Evolutionary conservation across 805 yeast species (phyloP).

Genomic region (Monosporozyma aquatica): DNA sequence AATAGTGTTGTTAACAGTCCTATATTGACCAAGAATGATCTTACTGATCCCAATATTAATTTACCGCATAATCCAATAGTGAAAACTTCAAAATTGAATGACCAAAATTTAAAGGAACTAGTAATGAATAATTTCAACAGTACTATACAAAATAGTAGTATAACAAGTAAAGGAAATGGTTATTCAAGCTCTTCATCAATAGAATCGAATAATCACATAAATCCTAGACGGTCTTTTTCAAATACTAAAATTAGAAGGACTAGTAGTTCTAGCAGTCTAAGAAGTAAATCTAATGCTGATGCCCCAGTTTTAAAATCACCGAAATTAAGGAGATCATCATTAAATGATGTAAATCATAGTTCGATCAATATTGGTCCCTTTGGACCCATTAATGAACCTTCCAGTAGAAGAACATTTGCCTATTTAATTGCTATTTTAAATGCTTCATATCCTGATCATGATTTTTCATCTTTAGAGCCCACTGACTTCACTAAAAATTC

Average conservation of each 20-base stretch:
- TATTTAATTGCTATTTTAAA: slow-evolving; percentile 83
- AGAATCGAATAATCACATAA: slow-evolving; percentile 12
- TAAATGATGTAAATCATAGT: slow-evolving; percentile 18
- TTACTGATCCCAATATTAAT: background rate
- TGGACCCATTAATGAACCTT: slow-evolving; percentile 82
- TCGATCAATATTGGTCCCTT: slow-evolving; percentile 52
- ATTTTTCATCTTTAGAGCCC: slow-evolving; percentile 81
- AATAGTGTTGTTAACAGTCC: slow-evolving; percentile 2
- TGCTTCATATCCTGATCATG: slow-evolving; percentile 93
- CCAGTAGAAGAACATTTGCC: slow-evolving; percentile 83
- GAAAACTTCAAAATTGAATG: slow-evolving; percentile 27
- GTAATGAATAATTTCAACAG: slow-evolving; percentile 20
- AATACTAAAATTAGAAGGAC: slow-evolving; percentile 17
- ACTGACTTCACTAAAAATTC: slow-evolving; percentile 51
- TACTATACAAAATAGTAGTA: no score
- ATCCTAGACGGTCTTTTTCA: slow-evolving; percentile 3
- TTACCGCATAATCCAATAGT: slow-evolving; percentile 4
- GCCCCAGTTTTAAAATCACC: slow-evolving; percentile 3
- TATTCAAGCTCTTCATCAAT: slow-evolving; percentile 26
- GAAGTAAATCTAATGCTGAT: slow-evolving; percentile 7
- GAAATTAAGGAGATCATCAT: slow-evolving; percentile 21
- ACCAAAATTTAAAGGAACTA: slow-evolving; percentile 29
- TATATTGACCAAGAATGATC: background rate
- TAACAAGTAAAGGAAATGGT: slow-evolving; percentile 10
- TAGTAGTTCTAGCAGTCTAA: slow-evolving; percentile 22